phyloP scores from a whole-genome alignment of 2,329 filamentous ascomycete genomes.

The Pseudocercospora pini-densiflorae region DNA sequence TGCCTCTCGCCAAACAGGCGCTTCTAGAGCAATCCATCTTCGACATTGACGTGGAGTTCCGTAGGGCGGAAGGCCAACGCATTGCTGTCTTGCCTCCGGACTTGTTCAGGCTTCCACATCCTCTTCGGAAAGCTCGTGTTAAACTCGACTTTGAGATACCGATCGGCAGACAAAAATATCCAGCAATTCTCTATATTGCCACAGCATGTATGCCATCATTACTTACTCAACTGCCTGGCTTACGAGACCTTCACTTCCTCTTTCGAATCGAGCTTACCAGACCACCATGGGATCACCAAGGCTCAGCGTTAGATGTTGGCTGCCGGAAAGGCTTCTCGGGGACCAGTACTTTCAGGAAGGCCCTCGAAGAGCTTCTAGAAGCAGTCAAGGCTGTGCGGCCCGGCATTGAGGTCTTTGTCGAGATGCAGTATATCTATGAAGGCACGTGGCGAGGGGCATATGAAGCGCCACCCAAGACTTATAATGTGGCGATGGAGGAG shows the following conservation, averaged over 20 bases:
- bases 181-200: slow-evolving; percentile 17
- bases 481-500: slow-evolving; percentile 11
- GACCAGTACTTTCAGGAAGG: slow-evolving; percentile 18
- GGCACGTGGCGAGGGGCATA: slow-evolving; percentile 20
- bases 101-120: slow-evolving; percentile 12
- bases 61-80: slow-evolving; percentile 11
- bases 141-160: slow-evolving; percentile 18
- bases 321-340: slow-evolving; percentile 25
- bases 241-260: slow-evolving; percentile 17
- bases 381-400: slow-evolving; percentile 10
- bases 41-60: slow-evolving; percentile 14
- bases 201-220: slow-evolving; percentile 23
- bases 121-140: slow-evolving; percentile 14
- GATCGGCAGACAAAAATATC: slow-evolving; percentile 20
- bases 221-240: slow-evolving; percentile 15
- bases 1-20: slow-evolving; percentile 17
- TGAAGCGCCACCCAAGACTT: slow-evolving; percentile 2
- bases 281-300: slow-evolving; percentile 19
- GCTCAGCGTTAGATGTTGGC: slow-evolving; percentile 12
- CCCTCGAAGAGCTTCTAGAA: slow-evolving; percentile 19
- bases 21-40: slow-evolving; percentile 21
- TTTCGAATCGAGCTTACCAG: slow-evolving; percentile 17
- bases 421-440: slow-evolving; percentile 21
- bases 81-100: slow-evolving; percentile 12
- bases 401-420: slow-evolving; percentile 12